These are phyloP conservation scores for Podospora tetraspora DNA, from an alignment of 495 filamentous ascomycete species.

Conservation along the genomic window DNA sequence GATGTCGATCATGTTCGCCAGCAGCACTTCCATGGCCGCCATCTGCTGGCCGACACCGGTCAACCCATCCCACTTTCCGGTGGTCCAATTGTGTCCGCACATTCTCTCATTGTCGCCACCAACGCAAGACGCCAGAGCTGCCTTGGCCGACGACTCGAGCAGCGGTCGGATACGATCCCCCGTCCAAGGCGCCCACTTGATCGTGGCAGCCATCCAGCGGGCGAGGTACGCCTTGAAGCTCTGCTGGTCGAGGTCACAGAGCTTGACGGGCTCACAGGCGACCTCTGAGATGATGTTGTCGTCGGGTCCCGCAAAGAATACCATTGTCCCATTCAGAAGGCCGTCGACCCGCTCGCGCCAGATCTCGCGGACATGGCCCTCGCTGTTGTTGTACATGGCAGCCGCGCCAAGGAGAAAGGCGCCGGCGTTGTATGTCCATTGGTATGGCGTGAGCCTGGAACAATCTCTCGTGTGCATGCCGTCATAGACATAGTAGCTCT, in stretches of 20 bases:
- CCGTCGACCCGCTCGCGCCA: conserved; percentile 52
- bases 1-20: conserved; percentile 52
- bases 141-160: conserved; percentile 57
- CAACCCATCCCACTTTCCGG: conserved; percentile 48
- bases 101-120: conserved; percentile 53
- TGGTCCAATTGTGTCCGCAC: conserved; percentile 69
- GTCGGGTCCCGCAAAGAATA: conserved; percentile 48
- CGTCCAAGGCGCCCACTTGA: conserved; percentile 65
- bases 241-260: conserved; percentile 67
- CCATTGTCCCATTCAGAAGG: conserved; percentile 44
- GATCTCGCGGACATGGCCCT: conserved; percentile 36
- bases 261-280: conserved; percentile 60
- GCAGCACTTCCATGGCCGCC: conserved; percentile 61
- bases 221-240: conserved; percentile 77
- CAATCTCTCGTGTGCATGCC: conserved; percentile 51
- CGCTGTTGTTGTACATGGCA: conserved; percentile 61
- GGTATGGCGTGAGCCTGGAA: conserved; percentile 42
- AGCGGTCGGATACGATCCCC: conserved; percentile 54
- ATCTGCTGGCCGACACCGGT: conserved; percentile 66
- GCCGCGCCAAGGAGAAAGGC: conserved; percentile 66
- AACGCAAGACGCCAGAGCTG: conserved; percentile 61
- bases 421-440: conserved; percentile 70
- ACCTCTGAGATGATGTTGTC: conserved; percentile 60
- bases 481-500: conserved; percentile 54
- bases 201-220: conserved; percentile 68